A percentile compares a stretch with the other conserved stretches of the same genome.
phyloP scores from a whole-genome alignment of 257 asterid genomes.

The Lantana camara region DNA sequence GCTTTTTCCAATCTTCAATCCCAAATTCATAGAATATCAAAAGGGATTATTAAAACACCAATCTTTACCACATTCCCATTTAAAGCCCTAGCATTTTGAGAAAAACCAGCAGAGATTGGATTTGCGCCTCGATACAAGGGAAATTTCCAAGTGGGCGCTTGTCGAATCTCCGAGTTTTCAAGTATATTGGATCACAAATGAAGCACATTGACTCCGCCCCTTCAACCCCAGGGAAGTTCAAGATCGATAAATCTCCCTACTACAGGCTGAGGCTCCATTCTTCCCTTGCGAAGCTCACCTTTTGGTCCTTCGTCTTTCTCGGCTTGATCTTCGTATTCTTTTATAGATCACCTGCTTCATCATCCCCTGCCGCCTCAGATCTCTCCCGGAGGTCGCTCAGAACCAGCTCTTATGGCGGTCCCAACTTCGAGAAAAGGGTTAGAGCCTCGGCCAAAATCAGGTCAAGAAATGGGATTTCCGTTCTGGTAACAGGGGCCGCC shows the following conservation, averaged over 20 bases:
- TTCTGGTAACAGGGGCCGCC: slow-evolving; percentile 93
- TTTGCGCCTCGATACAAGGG: slow-evolving; percentile 6
- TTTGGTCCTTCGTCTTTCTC: slow-evolving; percentile 85
- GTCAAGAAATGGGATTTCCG: slow-evolving; percentile 84
- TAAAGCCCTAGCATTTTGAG: slow-evolving; percentile 44
- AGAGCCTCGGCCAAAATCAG: slow-evolving; percentile 80
- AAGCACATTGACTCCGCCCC: slow-evolving; percentile 78
- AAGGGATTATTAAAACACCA: background rate
- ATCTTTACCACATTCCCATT: background rate
- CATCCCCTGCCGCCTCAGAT: slow-evolving; percentile 61
- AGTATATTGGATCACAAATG: slow-evolving; percentile 44
- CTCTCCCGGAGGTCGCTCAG: slow-evolving; percentile 83
- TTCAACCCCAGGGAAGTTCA: slow-evolving; percentile 91
- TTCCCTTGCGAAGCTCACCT: slow-evolving; percentile 78
- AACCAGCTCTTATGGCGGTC: slow-evolving; percentile 62
- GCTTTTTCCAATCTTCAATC: slow-evolving; percentile 21
- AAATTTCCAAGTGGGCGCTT: slow-evolving; percentile 25
- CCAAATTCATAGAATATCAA: slow-evolving; percentile 28
- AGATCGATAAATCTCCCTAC: slow-evolving; percentile 89
- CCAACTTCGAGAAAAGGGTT: slow-evolving; percentile 69
- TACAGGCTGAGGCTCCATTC: slow-evolving; percentile 72
- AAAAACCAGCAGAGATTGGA: slow-evolving; percentile 31
- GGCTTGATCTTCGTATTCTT: slow-evolving; percentile 80
- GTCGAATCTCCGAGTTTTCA: slow-evolving; percentile 31
- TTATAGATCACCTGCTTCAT: slow-evolving; percentile 71